A percentile compares a stretch with the other conserved stretches of the same genome.
These are phyloP conservation scores for Arachis hypogaea DNA, from an alignment of 306 rosid species.

Conservation along the genomic window DNA sequence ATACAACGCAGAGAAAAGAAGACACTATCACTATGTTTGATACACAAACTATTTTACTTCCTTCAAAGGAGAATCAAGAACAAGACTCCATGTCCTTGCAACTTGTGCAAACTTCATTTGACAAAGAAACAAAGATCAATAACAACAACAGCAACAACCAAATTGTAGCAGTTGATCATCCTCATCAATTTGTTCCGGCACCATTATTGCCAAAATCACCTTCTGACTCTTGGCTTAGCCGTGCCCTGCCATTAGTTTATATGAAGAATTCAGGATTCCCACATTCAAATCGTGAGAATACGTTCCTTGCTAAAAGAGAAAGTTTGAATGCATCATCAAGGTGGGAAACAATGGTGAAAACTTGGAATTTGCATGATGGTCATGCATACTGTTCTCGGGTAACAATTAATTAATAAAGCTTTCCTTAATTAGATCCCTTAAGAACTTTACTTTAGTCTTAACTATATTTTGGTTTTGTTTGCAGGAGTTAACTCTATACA, in stretches of 20 bases:
- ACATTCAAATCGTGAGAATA: constrained; percentile 37
- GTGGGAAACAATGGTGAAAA: constrained; percentile 95
- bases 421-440: too few relatives aligned
- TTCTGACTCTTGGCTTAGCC: constrained; percentile 94
- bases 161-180: constrained; percentile 47
- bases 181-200: constrained; percentile 35
- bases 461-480: constrained; percentile 2
- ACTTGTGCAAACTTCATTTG: constrained; percentile 36
- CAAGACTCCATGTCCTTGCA: constrained; percentile 40
- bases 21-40: too few relatives aligned
- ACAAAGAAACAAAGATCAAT: constrained; percentile 38
- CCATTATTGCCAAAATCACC: constrained; percentile 95
- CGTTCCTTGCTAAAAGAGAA: constrained; percentile 44
- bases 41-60: background rate
- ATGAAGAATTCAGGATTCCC: constrained; percentile 41
- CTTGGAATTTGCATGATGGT: constrained; percentile 66
- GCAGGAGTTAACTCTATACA: constrained; percentile 75
- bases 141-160: constrained; percentile 38
- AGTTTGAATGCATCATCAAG: constrained; percentile 52
- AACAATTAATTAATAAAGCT: too few relatives aligned
- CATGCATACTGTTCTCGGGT: constrained; percentile 74
- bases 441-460: too few relatives aligned
- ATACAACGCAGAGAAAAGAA: constrained; percentile 21
- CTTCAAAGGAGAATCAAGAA: constrained; percentile 44
- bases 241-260: constrained; percentile 70